Base-by-base conservation (phyloP, 2,329 filamentous ascomycete genomes). In the Emericellopsis atlantica region DNA sequence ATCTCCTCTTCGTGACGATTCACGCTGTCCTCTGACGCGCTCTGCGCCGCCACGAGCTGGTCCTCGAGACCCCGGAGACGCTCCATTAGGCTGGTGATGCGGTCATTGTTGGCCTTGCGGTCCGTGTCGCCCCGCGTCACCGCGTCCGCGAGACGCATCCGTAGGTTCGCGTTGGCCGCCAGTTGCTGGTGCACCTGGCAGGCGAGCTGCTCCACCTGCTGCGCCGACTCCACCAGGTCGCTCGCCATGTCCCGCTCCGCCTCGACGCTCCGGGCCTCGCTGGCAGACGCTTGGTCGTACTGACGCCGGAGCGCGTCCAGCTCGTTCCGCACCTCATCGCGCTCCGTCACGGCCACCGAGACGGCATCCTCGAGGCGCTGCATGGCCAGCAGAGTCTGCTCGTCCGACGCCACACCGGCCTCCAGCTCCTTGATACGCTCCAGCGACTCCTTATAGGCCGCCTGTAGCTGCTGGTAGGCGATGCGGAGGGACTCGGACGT, bases 1-100 rank as follows among this genome's bases (percentile, higher is more conserved):
- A 95, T 74, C 60, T 95, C 88, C 32, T 92, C 86, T 58, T 96
- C 92, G 54, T 95, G 88, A 38, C 79, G 80, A 35, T 76, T 66
- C 43, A 96, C 77, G 32, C 81, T 80, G 38, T 90, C 88, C 57
- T 98, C 92, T 1, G 87, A 90, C 16, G 83, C 76, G 43, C 86
- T 81, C 59, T 96, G 90, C 2, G 90, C 87, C 16, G 76, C 65
- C 41, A 93, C 71, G 18, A 98, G 75, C 51, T 82, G 77, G 45
- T 96, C 89, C 57, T 96, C 92, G 39, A 95, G 76, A 14, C 67
- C 63, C 51, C 84, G 86, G 43, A 98, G 79, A 43, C 80, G 82
- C 46, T 74, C 74, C 57, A 96, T 89, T 57, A 96, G 76, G 41
- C 79, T 73, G 43, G 85, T 85, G 56, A 98, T 95, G 52, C 85